These are phyloP conservation scores for Ballota nigra DNA, from an alignment of 257 asterid genomes.

Conservation along the genomic window DNA sequence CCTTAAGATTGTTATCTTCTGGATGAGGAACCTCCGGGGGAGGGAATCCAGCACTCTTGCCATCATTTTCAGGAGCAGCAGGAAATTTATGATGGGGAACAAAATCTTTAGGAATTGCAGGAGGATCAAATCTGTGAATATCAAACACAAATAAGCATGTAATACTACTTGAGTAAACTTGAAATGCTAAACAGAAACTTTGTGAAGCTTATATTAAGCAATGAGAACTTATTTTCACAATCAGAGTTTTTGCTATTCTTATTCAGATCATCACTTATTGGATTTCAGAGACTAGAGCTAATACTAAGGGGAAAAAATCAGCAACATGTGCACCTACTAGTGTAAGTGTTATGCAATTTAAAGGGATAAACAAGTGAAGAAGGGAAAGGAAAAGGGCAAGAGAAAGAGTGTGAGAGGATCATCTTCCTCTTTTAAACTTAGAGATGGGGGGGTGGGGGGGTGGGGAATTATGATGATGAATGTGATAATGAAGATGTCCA, in stretches of 20 bases:
- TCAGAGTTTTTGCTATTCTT: not conserved
- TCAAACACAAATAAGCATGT: slow-evolving; percentile 13
- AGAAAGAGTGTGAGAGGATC: not conserved
- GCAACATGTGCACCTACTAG: not conserved
- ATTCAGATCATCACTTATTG: not conserved
- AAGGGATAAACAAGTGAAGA: not conserved
- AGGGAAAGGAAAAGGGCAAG: not conserved
- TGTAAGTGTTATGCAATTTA: not conserved
- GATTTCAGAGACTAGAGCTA: not conserved
- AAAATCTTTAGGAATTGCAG: slow-evolving; percentile 74
- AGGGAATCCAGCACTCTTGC: slow-evolving; percentile 41
- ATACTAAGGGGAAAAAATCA: too few species aligned
- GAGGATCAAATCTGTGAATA: slow-evolving; percentile 73
- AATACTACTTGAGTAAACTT: not conserved
- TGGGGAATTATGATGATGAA: not conserved
- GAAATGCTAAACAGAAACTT: not conserved
- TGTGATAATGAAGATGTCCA: not conserved
- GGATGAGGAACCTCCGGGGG: slow-evolving; percentile 82
- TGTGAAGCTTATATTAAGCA: slow-evolving; percentile 8
- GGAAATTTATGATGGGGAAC: slow-evolving; percentile 74
- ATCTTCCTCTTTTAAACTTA: not conserved
- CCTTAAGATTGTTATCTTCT: slow-evolving; percentile 69
- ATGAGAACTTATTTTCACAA: not conserved
- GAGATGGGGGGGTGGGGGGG: too few species aligned
- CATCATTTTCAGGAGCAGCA: slow-evolving; percentile 48